Percentiles rank a stretch among this genome's conserved stretches.
Conservation (phyloP, 2,329 filamentous ascomycete genomes). For the Allantophomopsis cytisporea region DNA sequence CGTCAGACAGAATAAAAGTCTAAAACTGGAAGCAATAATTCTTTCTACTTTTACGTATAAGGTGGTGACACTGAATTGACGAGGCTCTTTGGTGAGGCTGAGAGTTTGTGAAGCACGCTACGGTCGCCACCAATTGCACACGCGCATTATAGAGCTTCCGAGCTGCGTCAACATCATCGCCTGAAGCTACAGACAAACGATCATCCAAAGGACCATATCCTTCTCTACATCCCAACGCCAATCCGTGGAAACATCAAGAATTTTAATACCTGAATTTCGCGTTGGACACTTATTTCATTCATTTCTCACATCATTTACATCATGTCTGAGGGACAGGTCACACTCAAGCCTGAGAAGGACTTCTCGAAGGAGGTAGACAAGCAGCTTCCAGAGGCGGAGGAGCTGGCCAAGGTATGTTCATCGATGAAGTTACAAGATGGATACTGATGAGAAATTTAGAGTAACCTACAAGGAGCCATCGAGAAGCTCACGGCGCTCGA, state of each 20-base stretch:
- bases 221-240: neutral
- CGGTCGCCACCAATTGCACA: too few species aligned
- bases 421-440: neutral
- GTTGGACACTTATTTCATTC: too few species aligned
- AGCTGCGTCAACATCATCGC: too few species aligned
- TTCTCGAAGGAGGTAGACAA: slow-evolving; percentile 93
- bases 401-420: slow-evolving; percentile 63
- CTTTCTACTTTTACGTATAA: too few species aligned
- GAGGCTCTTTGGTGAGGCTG: too few species aligned
- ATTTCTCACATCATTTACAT: slow-evolving; percentile 1
- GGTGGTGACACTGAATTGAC: too few species aligned
- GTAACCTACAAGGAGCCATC: slow-evolving; percentile 72
- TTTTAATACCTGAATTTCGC: too few species aligned
- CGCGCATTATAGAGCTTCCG: too few species aligned
- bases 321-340: slow-evolving; percentile 19
- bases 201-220: neutral
- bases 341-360: slow-evolving; percentile 74
- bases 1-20: too few species aligned
- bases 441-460: slow-evolving; percentile 27
- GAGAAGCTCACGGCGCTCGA: slow-evolving; percentile 87
- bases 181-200: neutral
- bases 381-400: slow-evolving; percentile 79
- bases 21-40: too few species aligned
- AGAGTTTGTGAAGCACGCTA: too few species aligned
- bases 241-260: too few species aligned